Conservation (phyloP, 768 basidiomycete genomes). For the Boletus coccyginus region DNA sequence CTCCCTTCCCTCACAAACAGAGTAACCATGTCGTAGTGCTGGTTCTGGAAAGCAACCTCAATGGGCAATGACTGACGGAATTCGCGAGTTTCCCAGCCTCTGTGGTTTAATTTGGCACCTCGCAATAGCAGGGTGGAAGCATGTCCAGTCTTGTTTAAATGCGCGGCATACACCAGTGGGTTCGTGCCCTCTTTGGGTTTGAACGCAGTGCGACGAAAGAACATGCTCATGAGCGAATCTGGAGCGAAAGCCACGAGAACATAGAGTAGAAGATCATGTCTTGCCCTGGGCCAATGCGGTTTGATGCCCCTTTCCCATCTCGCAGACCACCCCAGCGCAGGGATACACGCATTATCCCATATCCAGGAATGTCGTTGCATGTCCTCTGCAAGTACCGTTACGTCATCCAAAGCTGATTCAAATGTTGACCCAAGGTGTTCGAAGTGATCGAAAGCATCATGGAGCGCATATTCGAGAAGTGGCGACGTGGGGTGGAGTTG, state of each 20-base stretch:
- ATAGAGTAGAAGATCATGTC: conserved; percentile 1
- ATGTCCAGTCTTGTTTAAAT: conserved; percentile 1
- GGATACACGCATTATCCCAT: neutral
- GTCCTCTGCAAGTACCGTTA: neutral
- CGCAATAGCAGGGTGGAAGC: neutral
- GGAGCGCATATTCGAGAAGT: conserved; percentile 1
- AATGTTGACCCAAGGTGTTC: neutral
- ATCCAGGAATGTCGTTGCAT: neutral
- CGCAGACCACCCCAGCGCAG: neutral
- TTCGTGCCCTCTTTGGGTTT: conserved; percentile 1
- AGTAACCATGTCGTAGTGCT: neutral
- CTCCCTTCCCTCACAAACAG: neutral
- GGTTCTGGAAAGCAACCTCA: neutral
- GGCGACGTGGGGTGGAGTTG: neutral
- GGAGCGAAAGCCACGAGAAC: neutral
- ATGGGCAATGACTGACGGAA: neutral
- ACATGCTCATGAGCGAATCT: neutral
- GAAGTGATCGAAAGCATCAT: neutral
- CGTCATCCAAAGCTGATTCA: neutral
- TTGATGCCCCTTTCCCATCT: neutral
- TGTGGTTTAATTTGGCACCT: neutral
- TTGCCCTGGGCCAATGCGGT: neutral
- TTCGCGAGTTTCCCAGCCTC: neutral
- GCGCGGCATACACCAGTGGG: conserved; percentile 2
- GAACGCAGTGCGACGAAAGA: neutral